These are phyloP conservation scores for Lentinula raphanica DNA, from an alignment of 768 basidiomycete genomes.

Conservation along the genomic window DNA sequence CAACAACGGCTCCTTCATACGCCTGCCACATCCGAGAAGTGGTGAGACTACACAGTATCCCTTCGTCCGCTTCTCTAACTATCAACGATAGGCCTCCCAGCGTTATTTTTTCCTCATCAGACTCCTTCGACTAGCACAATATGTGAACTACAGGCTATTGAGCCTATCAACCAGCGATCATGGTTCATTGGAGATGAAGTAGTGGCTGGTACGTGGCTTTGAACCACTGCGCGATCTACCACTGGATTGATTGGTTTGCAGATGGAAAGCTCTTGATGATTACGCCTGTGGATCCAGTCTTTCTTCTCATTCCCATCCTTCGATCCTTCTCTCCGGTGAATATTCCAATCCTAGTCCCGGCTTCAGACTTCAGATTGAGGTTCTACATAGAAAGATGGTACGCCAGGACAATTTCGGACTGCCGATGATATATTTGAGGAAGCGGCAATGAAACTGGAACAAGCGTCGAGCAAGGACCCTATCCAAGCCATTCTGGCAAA, in stretches of 20 bases:
- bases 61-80: background rate
- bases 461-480: slow-evolving; percentile 19
- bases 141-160: slow-evolving; percentile 72
- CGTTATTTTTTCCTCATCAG: slow-evolving; percentile 59
- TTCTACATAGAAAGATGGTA: slow-evolving; percentile 37
- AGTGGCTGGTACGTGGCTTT: slow-evolving; percentile 45
- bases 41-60: slow-evolving; percentile 34
- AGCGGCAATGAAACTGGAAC: slow-evolving; percentile 38
- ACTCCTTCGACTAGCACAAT: slow-evolving; percentile 27
- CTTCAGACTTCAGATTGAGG: background rate
- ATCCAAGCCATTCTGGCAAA: slow-evolving; percentile 26
- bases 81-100: slow-evolving; percentile 43
- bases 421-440: slow-evolving; percentile 81
- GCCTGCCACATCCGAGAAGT: slow-evolving; percentile 85
- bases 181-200: slow-evolving; percentile 77
- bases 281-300: slow-evolving; percentile 79
- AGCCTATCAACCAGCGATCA: slow-evolving; percentile 67
- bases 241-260: too few species aligned
- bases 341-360: background rate
- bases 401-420: slow-evolving; percentile 53
- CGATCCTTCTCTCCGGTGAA: slow-evolving; percentile 43
- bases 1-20: slow-evolving; percentile 38
- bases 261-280: slow-evolving; percentile 81
- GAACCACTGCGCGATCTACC: background rate
- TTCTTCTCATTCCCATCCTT: slow-evolving; percentile 72